phyloP scores from a whole-genome alignment of 495 filamentous ascomycete species.

The Penicillium roqueforti region DNA sequence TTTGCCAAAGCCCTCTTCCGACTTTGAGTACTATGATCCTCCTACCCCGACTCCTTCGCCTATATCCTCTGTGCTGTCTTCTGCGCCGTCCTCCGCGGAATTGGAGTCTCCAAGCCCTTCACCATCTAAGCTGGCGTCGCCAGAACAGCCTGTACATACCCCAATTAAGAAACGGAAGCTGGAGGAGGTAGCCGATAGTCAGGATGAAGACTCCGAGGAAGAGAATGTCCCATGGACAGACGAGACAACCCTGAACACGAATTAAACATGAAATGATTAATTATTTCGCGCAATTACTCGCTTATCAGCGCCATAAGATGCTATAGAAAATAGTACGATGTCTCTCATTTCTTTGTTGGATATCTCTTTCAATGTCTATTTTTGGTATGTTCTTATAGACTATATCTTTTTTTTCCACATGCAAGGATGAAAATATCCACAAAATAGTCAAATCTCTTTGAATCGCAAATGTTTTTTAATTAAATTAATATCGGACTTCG shows the following conservation, averaged over 20 bases:
- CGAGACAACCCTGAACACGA: constrained; percentile 5
- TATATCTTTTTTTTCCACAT: too few species aligned
- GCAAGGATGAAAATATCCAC: not conserved
- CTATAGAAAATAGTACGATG: not conserved
- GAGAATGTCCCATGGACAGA: constrained; percentile 8
- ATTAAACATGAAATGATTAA: not conserved
- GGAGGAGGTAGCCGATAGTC: constrained; percentile 47
- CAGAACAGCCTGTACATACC: constrained; percentile 13
- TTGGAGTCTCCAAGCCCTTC: not conserved
- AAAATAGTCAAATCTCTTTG: too few species aligned
- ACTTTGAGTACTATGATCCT: constrained; percentile 10
- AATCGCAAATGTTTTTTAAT: too few species aligned
- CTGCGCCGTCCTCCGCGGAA: not conserved
- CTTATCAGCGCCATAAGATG: not conserved
- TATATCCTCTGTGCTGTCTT: constrained; percentile 2
- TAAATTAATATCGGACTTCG: not conserved
- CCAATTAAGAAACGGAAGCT: constrained; percentile 46
- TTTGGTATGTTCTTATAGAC: not conserved
- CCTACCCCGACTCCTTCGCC: constrained; percentile 3
- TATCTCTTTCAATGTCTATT: not conserved
- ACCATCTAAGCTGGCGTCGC: not conserved
- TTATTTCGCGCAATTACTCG: not conserved
- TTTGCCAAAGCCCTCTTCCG: constrained; percentile 8
- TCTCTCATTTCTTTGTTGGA: not conserved
- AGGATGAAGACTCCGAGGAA: constrained; percentile 41